phyloP scores from a whole-genome alignment of 768 basidiomycete genomes.

The Tephrocybe sp. region DNA sequence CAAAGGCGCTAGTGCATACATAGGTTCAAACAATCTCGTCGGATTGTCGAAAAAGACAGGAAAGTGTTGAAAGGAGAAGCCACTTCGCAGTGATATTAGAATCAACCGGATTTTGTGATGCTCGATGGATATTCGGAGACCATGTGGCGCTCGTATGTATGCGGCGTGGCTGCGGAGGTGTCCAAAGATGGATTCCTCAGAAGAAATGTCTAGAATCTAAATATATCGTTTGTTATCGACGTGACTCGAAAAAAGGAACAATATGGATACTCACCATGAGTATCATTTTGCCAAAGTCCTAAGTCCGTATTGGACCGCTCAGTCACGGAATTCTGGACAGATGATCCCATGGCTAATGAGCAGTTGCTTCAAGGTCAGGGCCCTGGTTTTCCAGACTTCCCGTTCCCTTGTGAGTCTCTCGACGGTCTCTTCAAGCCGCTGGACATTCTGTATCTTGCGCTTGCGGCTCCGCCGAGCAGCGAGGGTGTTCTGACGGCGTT shows the following conservation, averaged over 20 bases:
- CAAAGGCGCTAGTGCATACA: background rate
- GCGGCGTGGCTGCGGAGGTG: slow-evolving; percentile 9
- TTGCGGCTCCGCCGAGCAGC: slow-evolving; percentile 79
- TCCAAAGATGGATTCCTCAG: slow-evolving; percentile 12
- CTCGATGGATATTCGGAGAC: background rate
- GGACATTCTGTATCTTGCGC: slow-evolving; percentile 69
- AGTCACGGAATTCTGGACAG: slow-evolving; percentile 47
- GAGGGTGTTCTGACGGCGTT: slow-evolving; percentile 81
- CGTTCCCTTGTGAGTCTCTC: slow-evolving; percentile 53
- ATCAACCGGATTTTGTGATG: background rate
- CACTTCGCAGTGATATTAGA: background rate
- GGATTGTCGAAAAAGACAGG: background rate
- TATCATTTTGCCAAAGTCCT: background rate
- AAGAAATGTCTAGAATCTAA: slow-evolving; percentile 5
- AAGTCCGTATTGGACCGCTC: slow-evolving; percentile 5
- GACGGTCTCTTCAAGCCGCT: slow-evolving; percentile 57
- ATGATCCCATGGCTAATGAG: slow-evolving; percentile 56
- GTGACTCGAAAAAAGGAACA: background rate
- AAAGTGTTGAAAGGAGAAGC: slow-evolving; percentile 1
- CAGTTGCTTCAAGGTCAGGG: slow-evolving; percentile 47
- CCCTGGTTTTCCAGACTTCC: slow-evolving; percentile 62
- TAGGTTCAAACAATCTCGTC: slow-evolving; percentile 1
- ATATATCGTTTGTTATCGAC: slow-evolving; percentile 6
- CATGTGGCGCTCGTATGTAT: slow-evolving; percentile 12
- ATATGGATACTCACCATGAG: slow-evolving; percentile 6